Percentiles rank a stretch among this genome's conserved stretches.
Evolutionary conservation across 2,329 filamentous ascomycete species (phyloP).

Genomic region (Fusarium verrucosum): DNA sequence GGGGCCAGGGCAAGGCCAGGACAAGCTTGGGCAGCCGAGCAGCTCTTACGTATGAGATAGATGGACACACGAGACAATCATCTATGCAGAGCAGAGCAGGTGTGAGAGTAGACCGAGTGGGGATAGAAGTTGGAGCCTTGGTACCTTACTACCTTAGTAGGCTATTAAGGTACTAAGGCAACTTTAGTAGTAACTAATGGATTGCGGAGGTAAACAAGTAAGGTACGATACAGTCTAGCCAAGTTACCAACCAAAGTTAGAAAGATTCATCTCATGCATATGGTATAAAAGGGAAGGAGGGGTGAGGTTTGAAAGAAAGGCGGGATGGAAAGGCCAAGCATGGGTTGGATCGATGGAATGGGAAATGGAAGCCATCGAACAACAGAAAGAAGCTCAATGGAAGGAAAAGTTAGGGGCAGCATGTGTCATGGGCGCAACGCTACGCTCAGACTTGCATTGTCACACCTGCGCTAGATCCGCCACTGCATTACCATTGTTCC

Average conservation of each 20-base stretch:
- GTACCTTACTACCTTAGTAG: not conserved
- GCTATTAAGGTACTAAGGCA: not conserved
- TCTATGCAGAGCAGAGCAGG: not conserved
- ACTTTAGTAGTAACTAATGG: no score
- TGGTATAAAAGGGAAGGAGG: constrained; percentile 20
- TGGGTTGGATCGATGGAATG: constrained; percentile 4
- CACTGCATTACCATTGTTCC: constrained; percentile 37
- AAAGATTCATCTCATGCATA: constrained; percentile 13
- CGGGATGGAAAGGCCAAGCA: constrained; percentile 1
- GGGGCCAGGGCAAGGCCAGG: constrained; percentile 32
- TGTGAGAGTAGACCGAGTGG: constrained; percentile 6
- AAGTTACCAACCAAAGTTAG: not conserved
- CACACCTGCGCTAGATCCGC: constrained; percentile 31
- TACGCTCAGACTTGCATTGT: constrained; percentile 34
- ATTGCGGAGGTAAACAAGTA: no score
- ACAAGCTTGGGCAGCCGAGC: constrained; percentile 13
- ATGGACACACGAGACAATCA: constrained; percentile 9
- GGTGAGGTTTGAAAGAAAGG: constrained; percentile 19
- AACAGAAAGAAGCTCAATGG: constrained; percentile 35
- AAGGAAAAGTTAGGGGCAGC: constrained; percentile 12
- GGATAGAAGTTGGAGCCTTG: not conserved
- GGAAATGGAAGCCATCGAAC: constrained; percentile 29
- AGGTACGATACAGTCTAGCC: no score
- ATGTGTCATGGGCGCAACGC: constrained; percentile 32
- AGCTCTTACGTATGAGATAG: constrained; percentile 19